Conservation (phyloP, 2,329 filamentous ascomycete genomes). For the Botrytis tulipae region DNA sequence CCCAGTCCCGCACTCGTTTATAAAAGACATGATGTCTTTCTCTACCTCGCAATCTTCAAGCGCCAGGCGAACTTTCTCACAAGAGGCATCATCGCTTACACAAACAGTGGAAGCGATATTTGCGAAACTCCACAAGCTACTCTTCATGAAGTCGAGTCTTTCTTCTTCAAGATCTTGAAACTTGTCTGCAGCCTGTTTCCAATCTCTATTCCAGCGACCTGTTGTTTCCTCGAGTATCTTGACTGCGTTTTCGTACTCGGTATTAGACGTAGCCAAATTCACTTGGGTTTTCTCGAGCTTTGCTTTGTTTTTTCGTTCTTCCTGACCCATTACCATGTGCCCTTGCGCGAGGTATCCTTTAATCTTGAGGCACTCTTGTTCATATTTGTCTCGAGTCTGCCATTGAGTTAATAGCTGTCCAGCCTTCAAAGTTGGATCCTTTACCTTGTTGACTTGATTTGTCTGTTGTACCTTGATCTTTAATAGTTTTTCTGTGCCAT, state of each 20-base stretch:
- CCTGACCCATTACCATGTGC: constrained; percentile 99
- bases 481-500: constrained; percentile 87
- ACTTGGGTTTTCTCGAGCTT: constrained; percentile 99
- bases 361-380: constrained; percentile 97
- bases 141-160: constrained; percentile 94
- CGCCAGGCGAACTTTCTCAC: constrained; percentile 91
- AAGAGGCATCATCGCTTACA: constrained; percentile 94
- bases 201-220: constrained; percentile 93
- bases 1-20: constrained; percentile 83
- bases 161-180: constrained; percentile 99
- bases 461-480: constrained; percentile 95
- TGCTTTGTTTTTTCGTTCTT: constrained; percentile 97
- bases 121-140: constrained; percentile 95
- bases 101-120: constrained; percentile 97
- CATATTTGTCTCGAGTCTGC: constrained; percentile 85
- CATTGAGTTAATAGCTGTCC: constrained; percentile 24
- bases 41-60: constrained; percentile 96
- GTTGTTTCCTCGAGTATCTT: constrained; percentile 95
- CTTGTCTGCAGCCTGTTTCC: constrained; percentile 97
- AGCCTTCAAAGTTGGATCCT: constrained; percentile 30
- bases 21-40: constrained; percentile 88
- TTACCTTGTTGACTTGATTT: constrained; percentile 82
- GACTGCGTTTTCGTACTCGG: constrained; percentile 89
- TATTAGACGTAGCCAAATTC: constrained; percentile 84
- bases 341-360: constrained; percentile 98